Evolutionary conservation across 306 rosid genomes (phyloP), one percentile per base, ranked within the genome.

Genomic region (Amphicarpaea edgeworthii): DNA sequence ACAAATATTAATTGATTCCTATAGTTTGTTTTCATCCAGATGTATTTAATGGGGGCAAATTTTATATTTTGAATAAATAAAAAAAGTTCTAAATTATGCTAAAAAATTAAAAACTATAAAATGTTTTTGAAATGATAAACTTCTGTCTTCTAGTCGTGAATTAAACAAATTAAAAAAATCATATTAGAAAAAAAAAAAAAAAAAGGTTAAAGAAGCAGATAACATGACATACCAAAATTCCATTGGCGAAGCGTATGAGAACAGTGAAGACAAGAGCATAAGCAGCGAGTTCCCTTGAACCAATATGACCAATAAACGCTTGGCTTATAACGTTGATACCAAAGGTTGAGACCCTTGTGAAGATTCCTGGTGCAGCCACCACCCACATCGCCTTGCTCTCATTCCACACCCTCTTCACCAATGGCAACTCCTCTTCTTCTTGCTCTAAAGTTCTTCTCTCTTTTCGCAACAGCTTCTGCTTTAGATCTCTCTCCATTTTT

Each of bases 301-400:
- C 79, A 55, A 88, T 34, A 34, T 34, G 38, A 7, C 38, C 38
- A 34, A 34, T 7, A 34, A 34, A 34, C 1, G 38, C 38, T 79
- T 88, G 92, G 20, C 82, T 88, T 12, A 86, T 85, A 24, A 86
- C 84, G 11, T 64, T 49, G 53, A 88, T 58, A 5, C 92, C 92
- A 30, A 88, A 88, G 12, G 88, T 58, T 0, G 87, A 73, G 34
- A 72, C 59, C 37, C 90, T 74, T 0, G 90, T 81, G 82, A 86
- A 82, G 5, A 88, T 86, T 3, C 82, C 85, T 2, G 92, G 92
- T 42, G 78, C 88, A 20, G 92, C 86, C 14, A 88, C 87, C 2
- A 73, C 2, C 92, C 92, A 88, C 79, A 88, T 63, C 12, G 49
- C 6, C 68, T 83, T 79, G 43, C 57, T 70, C 61, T 88, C 92